Evolutionary conservation across 1,284 basidiomycete genomes (phyloP), one percentile per base, ranked within the genome.

Genomic region (Marasmius oreades): DNA sequence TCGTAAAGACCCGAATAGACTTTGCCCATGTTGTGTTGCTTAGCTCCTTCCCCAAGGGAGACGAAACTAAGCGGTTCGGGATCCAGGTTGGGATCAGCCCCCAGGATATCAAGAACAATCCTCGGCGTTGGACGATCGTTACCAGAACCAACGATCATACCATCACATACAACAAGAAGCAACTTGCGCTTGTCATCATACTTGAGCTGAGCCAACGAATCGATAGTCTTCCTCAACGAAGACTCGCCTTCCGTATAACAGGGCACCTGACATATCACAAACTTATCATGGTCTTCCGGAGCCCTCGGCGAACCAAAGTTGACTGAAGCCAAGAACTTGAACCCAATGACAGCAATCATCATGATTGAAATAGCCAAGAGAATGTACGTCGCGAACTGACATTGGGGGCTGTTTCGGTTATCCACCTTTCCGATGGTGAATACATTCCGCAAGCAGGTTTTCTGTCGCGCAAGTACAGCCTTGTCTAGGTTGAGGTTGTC

Each of bases 181-280:
- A 99, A 77, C 74, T 98, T 99, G 56, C 95, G 91, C 75, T 98
- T 99, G 77, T 99, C 95, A 67, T 99, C 95, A 69, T 98, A 99
- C 72, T 93, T 95, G 71, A 98, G 81, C 67, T 89, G 86, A 6
- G 96, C 92, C 56, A 99, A 77, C 18, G 95, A 98, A 70, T 99
- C 93, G 70, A 99, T 96, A 4, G 96, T 98, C 66, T 80, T 81
- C 59, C 90, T 83, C 59, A 99, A 79, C 2, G 93, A 98, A 33
- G 83, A 75, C 64, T 96, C 91, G 62, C 93, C 95, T 79, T 98
- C 94, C 1, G 95, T 98, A 69, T 98, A 98, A 84, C 95, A 97
- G 5, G 95, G 95, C 0, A 99, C 94, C 69, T 98, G 97, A 70
- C 95, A 98, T 62, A 99, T 94, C 62, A 99, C 94, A 64, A 98